Evolutionary conservation across 169 alveolate genomes (phyloP).

Genomic region (Miamiensis avidus): DNA sequence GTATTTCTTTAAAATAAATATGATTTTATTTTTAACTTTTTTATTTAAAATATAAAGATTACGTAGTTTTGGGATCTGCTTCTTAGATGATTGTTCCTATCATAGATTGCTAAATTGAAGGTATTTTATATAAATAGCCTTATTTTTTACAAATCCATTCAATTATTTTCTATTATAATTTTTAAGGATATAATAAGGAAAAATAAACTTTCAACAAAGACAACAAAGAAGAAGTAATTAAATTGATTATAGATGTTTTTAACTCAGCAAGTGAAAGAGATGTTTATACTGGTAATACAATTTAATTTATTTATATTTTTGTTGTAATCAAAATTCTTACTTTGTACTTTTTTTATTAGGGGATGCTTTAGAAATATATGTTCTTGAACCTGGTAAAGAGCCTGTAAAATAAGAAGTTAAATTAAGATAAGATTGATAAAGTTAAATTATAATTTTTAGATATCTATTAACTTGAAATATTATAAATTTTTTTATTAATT

Average conservation of each 20-base stretch:
- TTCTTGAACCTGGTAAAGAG: not conserved
- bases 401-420: not conserved
- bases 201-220: slow-evolving; percentile 37
- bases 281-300: slow-evolving; percentile 83
- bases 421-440: not conserved
- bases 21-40: too few relatives aligned
- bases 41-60: slow-evolving; percentile 14
- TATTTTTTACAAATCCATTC: too few relatives aligned
- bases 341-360: not conserved
- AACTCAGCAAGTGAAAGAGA: slow-evolving; percentile 81
- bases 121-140: too few relatives aligned
- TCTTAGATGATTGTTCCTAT: slow-evolving; percentile 68
- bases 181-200: slow-evolving; percentile 58
- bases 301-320: too few relatives aligned
- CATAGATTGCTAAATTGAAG: slow-evolving; percentile 69
- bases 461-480: too few relatives aligned
- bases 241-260: slow-evolving; percentile 66
- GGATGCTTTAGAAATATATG: not conserved
- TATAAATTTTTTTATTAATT: too few relatives aligned
- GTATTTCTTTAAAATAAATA: not conserved
- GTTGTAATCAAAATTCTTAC: not conserved
- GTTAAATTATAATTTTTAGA: too few relatives aligned
- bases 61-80: slow-evolving; percentile 81
- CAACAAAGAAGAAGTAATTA: slow-evolving; percentile 50
- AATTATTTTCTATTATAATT: too few relatives aligned